Base-by-base conservation (phyloP, 2,329 filamentous ascomycete species). In the Pseudogymnoascus verrucosus region DNA sequence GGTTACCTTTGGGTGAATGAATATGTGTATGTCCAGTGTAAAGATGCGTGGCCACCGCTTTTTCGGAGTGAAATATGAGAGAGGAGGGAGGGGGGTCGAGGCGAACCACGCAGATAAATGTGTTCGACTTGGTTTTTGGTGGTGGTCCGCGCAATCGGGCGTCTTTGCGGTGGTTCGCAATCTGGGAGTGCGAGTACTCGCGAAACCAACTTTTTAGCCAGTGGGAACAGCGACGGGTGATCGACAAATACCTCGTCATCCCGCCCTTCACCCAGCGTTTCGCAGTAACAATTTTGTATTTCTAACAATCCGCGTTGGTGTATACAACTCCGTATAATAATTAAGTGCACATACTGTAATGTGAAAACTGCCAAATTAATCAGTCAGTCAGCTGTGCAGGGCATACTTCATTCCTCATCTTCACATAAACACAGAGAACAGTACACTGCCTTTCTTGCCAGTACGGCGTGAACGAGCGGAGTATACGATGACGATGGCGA, bases 21-120 rank as follows among this genome's bases (percentile, higher is more conserved):
- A 57, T 21, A 19, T 34, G 21, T 31, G 28, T 34, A 57, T 57
- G 16, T 57, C 28, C 10, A 57, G 28, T 57, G 51, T 57, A 57
- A 57, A 57, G 28, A 34, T 34, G 10, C n/a, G 51, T 8, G 51
- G n/a, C 28, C n/a, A 34, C 51, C 28, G 51, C 51, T 57, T 34
- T 57, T 57, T 57, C 5, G 51, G 3, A 34, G 47, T 16, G 26
- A 31, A 57, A 57, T 57, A 36, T 57, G 28, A 54, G 26, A 12
- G 26, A 5, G 14, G 21, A 16, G 8, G 14, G 21, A 16, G 44
- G 42, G 16, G 10, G 14, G 19, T 34, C 28, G 4, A 57, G 51
- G 51, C 51, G 51, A 54, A 57, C 51, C 51, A 57, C 51, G 51
- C n/a, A 36, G 51, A 16, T 57, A 36, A 28, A 16, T 57, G 51